Conservation (phyloP, 1,284 basidiomycete species). For the Cryptococcus sp. region DNA sequence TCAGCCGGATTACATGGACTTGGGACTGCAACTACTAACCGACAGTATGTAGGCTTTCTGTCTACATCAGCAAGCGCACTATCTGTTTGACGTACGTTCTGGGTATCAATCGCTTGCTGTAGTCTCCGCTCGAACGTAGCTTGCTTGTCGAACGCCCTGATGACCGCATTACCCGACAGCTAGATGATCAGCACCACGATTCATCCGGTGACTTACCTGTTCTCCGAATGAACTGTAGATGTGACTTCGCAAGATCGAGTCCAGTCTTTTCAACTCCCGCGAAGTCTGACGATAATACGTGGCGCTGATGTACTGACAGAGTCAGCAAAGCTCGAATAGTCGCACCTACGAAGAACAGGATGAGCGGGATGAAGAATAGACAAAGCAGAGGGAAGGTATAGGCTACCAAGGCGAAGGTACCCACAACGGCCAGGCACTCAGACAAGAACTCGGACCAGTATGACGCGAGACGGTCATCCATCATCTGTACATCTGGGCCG, state of each 20-base stretch:
- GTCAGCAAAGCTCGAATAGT: too few relatives aligned
- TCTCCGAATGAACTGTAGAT: constrained; percentile 39
- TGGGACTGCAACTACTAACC: not conserved
- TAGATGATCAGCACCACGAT: constrained; percentile 4
- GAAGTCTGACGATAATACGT: constrained; percentile 33
- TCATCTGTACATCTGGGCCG: constrained; percentile 23
- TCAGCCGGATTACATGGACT: not conserved
- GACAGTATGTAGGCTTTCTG: not conserved
- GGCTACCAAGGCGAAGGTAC: constrained; percentile 28
- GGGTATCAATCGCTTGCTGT: constrained; percentile 22
- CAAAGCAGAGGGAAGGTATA: constrained; percentile 32
- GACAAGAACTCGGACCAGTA: constrained; percentile 13
- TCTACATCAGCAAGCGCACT: not conserved
- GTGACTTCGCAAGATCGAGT: constrained; percentile 29
- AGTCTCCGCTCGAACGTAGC: constrained; percentile 17
- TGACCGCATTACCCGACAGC: constrained; percentile 28
- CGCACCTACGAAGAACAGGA: constrained; percentile 22
- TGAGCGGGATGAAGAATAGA: constrained; percentile 28
- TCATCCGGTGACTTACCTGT: constrained; percentile 17
- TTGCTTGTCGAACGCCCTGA: constrained; percentile 33
- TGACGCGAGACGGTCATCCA: constrained; percentile 27
- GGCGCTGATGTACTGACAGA: constrained; percentile 19
- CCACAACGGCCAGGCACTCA: constrained; percentile 16
- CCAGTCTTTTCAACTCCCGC: constrained; percentile 40
- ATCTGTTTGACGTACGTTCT: constrained; percentile 21